Evolutionary conservation across 1,284 basidiomycete species (phyloP).

Genomic region (Ceratobasidium sp.): DNA sequence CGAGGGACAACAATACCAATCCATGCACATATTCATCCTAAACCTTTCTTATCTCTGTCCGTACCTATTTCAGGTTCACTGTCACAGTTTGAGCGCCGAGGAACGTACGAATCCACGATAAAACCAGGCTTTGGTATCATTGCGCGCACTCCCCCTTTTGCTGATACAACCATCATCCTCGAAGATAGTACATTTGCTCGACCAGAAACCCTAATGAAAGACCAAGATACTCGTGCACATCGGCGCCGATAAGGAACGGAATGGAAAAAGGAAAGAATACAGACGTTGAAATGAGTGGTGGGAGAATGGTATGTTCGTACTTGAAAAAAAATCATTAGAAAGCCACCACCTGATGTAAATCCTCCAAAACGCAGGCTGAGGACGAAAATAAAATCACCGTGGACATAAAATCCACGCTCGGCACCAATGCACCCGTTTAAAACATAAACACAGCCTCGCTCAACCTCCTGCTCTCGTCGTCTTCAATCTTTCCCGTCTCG

Average conservation of each 20-base stretch:
- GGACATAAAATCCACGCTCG: not conserved
- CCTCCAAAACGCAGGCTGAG: not conserved
- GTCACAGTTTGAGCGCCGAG: not conserved
- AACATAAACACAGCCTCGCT: slow-evolving; percentile 72
- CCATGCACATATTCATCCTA: not conserved
- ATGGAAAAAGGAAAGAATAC: not conserved
- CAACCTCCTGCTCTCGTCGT: slow-evolving; percentile 69
- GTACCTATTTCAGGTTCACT: not conserved
- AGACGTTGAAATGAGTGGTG: slow-evolving; percentile 14
- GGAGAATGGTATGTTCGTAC: slow-evolving; percentile 13
- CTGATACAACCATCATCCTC: slow-evolving; percentile 13
- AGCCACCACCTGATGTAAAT: not conserved
- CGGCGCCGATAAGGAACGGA: slow-evolving; percentile 6
- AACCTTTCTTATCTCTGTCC: slow-evolving; percentile 16
- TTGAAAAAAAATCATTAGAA: slow-evolving; percentile 10
- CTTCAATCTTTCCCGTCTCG: slow-evolving; percentile 62
- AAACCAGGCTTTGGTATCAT: not conserved
- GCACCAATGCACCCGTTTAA: slow-evolving; percentile 48
- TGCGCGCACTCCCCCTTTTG: not conserved
- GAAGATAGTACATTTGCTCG: slow-evolving; percentile 14
- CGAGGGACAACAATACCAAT: too few species aligned
- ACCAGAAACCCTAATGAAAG: not conserved
- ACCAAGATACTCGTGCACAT: slow-evolving; percentile 7
- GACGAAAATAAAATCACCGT: not conserved
- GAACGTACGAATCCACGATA: not conserved